Conservation (phyloP, 768 basidiomycete genomes). For the Russula brevipes region DNA sequence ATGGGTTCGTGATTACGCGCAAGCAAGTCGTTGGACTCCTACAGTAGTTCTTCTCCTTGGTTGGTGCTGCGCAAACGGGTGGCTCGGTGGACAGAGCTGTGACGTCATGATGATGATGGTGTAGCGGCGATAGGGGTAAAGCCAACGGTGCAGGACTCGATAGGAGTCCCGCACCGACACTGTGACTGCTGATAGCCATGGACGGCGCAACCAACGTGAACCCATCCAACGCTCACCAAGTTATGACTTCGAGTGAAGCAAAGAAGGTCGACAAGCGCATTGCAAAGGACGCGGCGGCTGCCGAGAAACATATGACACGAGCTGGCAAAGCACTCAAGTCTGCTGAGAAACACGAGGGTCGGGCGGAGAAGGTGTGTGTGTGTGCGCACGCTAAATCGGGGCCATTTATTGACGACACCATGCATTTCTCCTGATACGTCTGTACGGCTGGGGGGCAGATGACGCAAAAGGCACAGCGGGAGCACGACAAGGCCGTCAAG, state of each 20-base stretch:
- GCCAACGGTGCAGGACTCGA: no score
- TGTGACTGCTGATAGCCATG: background rate
- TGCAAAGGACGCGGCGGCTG: slow-evolving; percentile 47
- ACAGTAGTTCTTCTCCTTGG: no score
- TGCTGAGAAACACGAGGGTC: slow-evolving; percentile 48
- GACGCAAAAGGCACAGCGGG: slow-evolving; percentile 44
- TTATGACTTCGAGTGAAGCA: background rate
- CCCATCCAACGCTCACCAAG: slow-evolving; percentile 5
- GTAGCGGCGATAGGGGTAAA: no score
- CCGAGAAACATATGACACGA: slow-evolving; percentile 28
- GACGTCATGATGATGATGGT: background rate
- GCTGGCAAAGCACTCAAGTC: slow-evolving; percentile 43
- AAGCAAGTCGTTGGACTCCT: no score
- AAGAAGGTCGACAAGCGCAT: slow-evolving; percentile 43
- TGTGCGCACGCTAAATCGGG: no score
- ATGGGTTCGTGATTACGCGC: no score
- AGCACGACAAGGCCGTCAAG: slow-evolving; percentile 44
- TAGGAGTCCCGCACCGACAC: no score
- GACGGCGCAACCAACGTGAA: slow-evolving; percentile 8
- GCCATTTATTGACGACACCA: background rate
- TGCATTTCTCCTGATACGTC: background rate
- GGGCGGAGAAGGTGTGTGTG: slow-evolving; percentile 44
- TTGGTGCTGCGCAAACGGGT: no score
- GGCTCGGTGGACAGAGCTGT: background rate
- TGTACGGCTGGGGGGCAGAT: slow-evolving; percentile 30